Conservation (phyloP, 2,329 filamentous ascomycete species). For the Colletotrichum gigasporum region DNA sequence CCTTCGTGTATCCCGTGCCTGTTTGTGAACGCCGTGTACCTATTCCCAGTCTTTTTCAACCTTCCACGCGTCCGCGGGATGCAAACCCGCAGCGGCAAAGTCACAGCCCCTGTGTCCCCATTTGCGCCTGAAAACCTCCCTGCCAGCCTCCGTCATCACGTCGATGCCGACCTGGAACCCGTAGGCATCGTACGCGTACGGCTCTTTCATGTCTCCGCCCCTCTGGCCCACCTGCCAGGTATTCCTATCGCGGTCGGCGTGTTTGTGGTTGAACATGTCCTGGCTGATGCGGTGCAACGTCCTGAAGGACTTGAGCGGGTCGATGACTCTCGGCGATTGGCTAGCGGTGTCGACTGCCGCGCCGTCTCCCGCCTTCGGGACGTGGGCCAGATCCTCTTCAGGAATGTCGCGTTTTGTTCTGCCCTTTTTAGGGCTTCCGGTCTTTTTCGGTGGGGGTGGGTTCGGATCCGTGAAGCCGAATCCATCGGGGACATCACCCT, state of each 20-base stretch:
- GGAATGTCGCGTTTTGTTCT: background rate
- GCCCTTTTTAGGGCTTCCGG: background rate
- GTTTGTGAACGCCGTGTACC: background rate
- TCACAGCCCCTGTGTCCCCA: slow-evolving; percentile 58
- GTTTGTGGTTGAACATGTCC: slow-evolving; percentile 54
- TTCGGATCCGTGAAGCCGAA: slow-evolving; percentile 49
- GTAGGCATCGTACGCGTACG: slow-evolving; percentile 58
- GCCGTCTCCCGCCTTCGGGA: background rate
- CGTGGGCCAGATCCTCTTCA: background rate
- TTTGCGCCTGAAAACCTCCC: slow-evolving; percentile 51
- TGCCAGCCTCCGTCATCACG: slow-evolving; percentile 55
- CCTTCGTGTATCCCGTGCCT: too few relatives aligned
- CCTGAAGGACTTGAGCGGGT: slow-evolving; percentile 19
- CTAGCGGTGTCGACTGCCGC: background rate
- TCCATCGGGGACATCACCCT: slow-evolving; percentile 41
- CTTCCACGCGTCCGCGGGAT: slow-evolving; percentile 55
- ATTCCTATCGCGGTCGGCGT: slow-evolving; percentile 52
- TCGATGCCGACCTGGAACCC: slow-evolving; percentile 55
- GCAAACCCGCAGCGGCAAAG: slow-evolving; percentile 45
- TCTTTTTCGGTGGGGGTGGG: slow-evolving; percentile 35
- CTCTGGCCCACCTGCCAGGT: slow-evolving; percentile 62
- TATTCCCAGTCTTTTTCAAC: slow-evolving; percentile 51
- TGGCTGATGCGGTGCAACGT: slow-evolving; percentile 35
- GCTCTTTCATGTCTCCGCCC: slow-evolving; percentile 59
- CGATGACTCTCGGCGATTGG: background rate